Evolutionary conservation across 176 grass and related monocot species (phyloP).

Genomic region (Ensete ventricosum): DNA sequence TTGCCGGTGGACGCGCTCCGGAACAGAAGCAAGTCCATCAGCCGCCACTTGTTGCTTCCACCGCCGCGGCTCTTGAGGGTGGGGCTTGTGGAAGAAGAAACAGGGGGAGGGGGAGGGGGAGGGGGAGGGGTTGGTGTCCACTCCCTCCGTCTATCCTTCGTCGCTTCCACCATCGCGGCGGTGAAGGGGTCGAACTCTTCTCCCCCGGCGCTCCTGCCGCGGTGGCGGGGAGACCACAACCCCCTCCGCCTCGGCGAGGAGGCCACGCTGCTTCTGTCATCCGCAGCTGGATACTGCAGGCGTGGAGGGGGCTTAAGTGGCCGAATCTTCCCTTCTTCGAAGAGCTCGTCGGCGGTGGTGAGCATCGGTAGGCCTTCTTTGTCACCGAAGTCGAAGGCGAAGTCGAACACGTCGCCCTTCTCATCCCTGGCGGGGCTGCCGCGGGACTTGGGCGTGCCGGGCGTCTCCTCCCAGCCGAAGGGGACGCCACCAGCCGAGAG

Average conservation of each 20-base stretch:
- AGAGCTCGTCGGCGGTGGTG: conserved; percentile 68
- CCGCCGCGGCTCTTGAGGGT: neutral
- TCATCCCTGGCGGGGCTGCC: neutral
- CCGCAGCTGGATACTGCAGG: conserved; percentile 14
- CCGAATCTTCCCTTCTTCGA: conserved; percentile 24
- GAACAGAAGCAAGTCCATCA: conserved; percentile 26
- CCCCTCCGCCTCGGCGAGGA: conserved; percentile 46
- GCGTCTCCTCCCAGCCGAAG: conserved; percentile 23
- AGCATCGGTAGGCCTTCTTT: conserved; percentile 26
- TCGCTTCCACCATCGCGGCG: conserved; percentile 54
- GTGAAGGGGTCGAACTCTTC: conserved; percentile 66
- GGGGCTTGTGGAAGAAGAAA: neutral
- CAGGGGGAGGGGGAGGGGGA: neutral
- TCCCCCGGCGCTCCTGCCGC: conserved; percentile 2
- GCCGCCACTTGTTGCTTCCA: conserved; percentile 11
- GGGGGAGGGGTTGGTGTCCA: neutral
- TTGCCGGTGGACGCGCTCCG: conserved; percentile 11
- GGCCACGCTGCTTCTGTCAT: conserved; percentile 44
- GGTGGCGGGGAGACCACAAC: conserved; percentile 48
- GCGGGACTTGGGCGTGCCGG: conserved; percentile 16
- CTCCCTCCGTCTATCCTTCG: conserved; percentile 30
- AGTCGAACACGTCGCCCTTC: neutral
- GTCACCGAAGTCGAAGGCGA: conserved; percentile 73
- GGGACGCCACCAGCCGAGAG: neutral
- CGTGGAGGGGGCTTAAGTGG: conserved; percentile 15